Evolutionary conservation across 208 protist genomes (phyloP).

Genomic region (Phytomonas sp.): DNA sequence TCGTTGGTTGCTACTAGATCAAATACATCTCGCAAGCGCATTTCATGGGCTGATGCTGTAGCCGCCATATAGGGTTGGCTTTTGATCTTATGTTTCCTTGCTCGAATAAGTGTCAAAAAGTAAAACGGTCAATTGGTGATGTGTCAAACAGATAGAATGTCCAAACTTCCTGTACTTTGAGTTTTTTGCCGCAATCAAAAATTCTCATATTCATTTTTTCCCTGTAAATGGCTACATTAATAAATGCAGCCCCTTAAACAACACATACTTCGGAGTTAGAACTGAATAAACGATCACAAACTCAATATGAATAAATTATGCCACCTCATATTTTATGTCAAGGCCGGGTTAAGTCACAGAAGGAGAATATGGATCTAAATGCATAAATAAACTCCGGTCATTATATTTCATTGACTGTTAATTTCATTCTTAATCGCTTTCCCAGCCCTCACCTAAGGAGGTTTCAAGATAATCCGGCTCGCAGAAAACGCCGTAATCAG

Average conservation of each 20-base stretch:
- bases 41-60: slow-evolving; percentile 11
- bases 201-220: background rate
- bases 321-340: background rate
- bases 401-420: background rate
- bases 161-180: background rate
- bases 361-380: slow-evolving; percentile 3
- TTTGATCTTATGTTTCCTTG: background rate
- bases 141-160: background rate
- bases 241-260: background rate
- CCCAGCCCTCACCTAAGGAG: slow-evolving; percentile 36
- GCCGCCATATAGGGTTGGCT: background rate
- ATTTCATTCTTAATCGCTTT: slow-evolving; percentile 19
- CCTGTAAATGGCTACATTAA: background rate
- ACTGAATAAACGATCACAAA: background rate
- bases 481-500: slow-evolving; percentile 34
- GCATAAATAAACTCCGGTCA: background rate
- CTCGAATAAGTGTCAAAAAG: background rate
- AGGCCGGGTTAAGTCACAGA: background rate
- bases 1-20: slow-evolving; percentile 48
- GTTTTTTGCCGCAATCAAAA: background rate
- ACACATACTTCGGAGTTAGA: background rate
- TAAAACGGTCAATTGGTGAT: background rate
- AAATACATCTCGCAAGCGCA: slow-evolving; percentile 26
- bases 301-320: slow-evolving; percentile 4
- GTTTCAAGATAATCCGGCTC: slow-evolving; percentile 41